These are phyloP conservation scores for Vitellaria paradoxa DNA, from an alignment of 179 eudicot species.

Conservation along the genomic window DNA sequence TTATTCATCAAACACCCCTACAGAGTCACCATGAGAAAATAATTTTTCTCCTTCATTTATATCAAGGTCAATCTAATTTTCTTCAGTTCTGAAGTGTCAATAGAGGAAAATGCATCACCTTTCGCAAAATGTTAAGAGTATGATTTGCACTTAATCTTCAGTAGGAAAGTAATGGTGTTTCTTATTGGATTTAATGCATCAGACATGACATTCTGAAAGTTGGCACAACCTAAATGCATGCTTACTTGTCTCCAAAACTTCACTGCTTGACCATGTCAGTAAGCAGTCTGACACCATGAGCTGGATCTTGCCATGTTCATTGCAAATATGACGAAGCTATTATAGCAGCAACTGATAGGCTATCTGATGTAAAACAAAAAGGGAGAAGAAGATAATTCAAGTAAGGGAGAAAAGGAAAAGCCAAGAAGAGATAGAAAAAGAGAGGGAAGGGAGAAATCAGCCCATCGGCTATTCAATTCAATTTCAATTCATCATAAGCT, in stretches of 20 bases:
- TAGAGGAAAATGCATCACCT: not conserved
- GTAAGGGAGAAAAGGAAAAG: no score
- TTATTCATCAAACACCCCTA: constrained; percentile 85
- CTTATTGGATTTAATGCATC: not conserved
- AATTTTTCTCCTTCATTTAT: not conserved
- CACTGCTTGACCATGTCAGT: constrained; percentile 54
- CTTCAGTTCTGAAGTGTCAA: not conserved
- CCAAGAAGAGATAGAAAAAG: no score
- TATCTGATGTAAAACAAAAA: no score
- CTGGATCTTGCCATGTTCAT: constrained; percentile 72
- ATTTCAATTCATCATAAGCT: no score
- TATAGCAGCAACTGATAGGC: not conserved
- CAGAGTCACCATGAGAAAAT: constrained; percentile 13
- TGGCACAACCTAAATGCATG: constrained; percentile 2
- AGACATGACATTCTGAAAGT: not conserved
- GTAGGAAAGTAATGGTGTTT: not conserved
- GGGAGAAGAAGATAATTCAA: no score
- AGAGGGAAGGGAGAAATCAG: no score
- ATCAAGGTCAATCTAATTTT: not conserved
- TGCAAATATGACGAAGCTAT: constrained; percentile 6
- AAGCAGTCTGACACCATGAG: constrained; percentile 72
- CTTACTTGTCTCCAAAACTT: constrained; percentile 66
- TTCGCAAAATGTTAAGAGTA: not conserved
- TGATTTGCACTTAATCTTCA: not conserved
- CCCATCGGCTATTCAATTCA: no score